Conservation (phyloP, 2,329 filamentous ascomycete species). For the Alternaria sp. region DNA sequence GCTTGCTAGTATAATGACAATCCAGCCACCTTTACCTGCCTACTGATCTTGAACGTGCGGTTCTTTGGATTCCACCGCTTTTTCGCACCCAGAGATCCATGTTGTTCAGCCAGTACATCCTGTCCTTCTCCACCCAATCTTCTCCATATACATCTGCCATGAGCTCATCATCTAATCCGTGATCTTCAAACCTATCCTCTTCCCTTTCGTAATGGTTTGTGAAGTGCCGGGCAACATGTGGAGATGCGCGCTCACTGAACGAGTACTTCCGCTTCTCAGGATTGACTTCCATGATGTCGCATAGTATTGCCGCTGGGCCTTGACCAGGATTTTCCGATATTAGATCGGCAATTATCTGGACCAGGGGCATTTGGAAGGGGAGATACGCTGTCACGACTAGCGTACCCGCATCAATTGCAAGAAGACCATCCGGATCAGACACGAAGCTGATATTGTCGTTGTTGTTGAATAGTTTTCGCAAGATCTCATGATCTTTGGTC, state of each 20-base stretch:
- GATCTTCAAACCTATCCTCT: background rate
- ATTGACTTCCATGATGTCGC: background rate
- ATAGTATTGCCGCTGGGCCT: slow-evolving; percentile 8
- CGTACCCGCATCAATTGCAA: slow-evolving; percentile 20
- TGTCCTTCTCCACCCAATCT: background rate
- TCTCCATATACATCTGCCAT: background rate
- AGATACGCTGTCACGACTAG: slow-evolving; percentile 20
- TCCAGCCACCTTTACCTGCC: background rate
- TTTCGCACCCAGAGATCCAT: background rate
- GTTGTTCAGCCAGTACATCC: background rate
- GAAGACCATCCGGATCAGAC: slow-evolving; percentile 22
- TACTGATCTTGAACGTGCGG: background rate
- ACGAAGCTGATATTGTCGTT: slow-evolving; percentile 3
- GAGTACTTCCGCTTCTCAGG: background rate
- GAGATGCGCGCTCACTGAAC: background rate
- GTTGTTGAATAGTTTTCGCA: background rate
- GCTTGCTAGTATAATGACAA: too few relatives aligned
- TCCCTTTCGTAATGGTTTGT: background rate
- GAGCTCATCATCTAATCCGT: background rate
- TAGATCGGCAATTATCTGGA: slow-evolving; percentile 26
- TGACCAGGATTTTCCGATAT: background rate
- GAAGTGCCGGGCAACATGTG: background rate
- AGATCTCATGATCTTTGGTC: slow-evolving; percentile 3
- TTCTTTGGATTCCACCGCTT: background rate
- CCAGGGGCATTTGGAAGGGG: slow-evolving; percentile 16